phyloP scores from a whole-genome alignment of 345 rosid genomes.

The Gossypium turneri region DNA sequence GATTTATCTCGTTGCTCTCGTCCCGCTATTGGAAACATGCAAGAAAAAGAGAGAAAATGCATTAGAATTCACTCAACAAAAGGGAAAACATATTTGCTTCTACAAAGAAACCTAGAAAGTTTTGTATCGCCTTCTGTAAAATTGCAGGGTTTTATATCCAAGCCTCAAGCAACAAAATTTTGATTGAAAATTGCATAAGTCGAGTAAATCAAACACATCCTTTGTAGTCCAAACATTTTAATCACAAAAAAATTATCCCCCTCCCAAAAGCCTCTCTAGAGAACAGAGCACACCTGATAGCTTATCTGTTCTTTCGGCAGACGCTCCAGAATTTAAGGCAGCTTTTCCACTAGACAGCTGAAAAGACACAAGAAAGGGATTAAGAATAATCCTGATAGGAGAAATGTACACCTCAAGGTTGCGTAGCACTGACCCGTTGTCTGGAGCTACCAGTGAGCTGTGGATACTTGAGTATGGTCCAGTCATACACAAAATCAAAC shows the following conservation, averaged over 20 bases:
- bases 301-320: constrained; percentile 34
- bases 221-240: constrained; percentile 6
- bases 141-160: not conserved
- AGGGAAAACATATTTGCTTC: not conserved
- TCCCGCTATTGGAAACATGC: constrained; percentile 25
- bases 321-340: constrained; percentile 28
- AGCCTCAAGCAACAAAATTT: not conserved
- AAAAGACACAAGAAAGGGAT: constrained; percentile 12
- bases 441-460: constrained; percentile 42
- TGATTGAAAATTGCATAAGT: not conserved
- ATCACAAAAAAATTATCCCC: not conserved
- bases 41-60: not conserved
- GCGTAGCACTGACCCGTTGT: constrained; percentile 34
- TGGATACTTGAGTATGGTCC: constrained; percentile 57
- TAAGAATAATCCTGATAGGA: not conserved
- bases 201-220: not conserved
- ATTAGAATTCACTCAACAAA: not conserved
- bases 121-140: not conserved
- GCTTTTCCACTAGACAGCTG: constrained; percentile 26
- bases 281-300: constrained; percentile 33
- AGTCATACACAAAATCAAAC: constrained; percentile 55
- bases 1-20: constrained; percentile 45
- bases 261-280: constrained; percentile 14
- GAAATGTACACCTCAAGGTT: not conserved
- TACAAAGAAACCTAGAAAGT: not conserved